These are phyloP conservation scores for Populus davidiana DNA, from an alignment of 345 rosid species.

Conservation along the genomic window DNA sequence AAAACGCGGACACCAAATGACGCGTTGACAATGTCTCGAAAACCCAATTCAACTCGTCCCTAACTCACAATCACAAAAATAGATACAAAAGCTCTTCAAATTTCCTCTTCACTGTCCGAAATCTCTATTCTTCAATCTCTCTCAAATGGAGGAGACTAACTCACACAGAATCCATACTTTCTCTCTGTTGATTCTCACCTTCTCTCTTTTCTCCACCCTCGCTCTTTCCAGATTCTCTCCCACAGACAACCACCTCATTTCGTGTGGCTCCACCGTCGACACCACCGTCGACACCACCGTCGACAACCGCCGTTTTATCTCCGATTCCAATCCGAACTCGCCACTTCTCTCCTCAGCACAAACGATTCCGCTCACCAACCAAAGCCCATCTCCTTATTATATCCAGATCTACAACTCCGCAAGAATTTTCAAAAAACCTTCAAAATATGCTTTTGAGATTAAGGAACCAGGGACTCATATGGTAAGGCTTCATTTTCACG, in stretches of 20 bases:
- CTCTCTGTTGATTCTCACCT: constrained; percentile 15
- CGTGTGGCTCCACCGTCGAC: constrained; percentile 65
- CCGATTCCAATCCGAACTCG: constrained; percentile 35
- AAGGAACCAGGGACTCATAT: constrained; percentile 59
- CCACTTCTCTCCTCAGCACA: constrained; percentile 35
- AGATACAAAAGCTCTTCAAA: not conserved
- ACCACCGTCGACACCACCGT: constrained; percentile 51
- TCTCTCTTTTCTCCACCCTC: constrained; percentile 13
- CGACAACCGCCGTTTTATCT: constrained; percentile 57
- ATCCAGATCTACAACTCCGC: constrained; percentile 64
- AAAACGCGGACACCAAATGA: not conserved
- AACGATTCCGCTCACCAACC: constrained; percentile 34
- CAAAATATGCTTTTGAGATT: constrained; percentile 60
- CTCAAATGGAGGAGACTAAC: constrained; percentile 24
- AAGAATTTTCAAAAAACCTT: constrained; percentile 56
- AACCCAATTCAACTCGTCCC: too few relatives aligned
- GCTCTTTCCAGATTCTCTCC: constrained; percentile 40
- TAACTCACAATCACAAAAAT: too few relatives aligned
- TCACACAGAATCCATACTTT: not conserved
- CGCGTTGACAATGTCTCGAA: too few relatives aligned
- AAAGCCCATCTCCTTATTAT: constrained; percentile 21
- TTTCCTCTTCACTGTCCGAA: not conserved
- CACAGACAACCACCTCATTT: constrained; percentile 54
- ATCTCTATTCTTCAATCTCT: not conserved
- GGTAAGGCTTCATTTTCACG: constrained; percentile 75